These are phyloP conservation scores for Ceratobasidium sp. DNA, from an alignment of 1,284 basidiomycete species.

Conservation along the genomic window DNA sequence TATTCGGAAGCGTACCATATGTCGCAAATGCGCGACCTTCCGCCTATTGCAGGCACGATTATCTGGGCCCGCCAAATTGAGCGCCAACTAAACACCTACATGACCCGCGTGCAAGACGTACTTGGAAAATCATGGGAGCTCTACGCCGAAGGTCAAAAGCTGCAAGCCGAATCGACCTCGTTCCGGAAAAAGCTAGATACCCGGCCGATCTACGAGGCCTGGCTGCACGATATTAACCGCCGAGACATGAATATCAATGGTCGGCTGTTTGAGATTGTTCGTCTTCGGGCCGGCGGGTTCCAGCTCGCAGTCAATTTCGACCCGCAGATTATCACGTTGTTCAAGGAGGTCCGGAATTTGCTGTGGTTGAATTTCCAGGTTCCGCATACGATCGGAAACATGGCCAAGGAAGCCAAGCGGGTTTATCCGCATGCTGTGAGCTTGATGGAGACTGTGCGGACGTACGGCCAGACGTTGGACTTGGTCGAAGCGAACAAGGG, in stretches of 20 bases:
- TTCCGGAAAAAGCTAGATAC: slow-evolving; percentile 98
- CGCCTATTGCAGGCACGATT: slow-evolving; percentile 96
- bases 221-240: slow-evolving; percentile 93
- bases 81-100: slow-evolving; percentile 93
- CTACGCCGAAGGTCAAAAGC: slow-evolving; percentile 98
- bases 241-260: slow-evolving; percentile 92
- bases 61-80: slow-evolving; percentile 99
- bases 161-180: slow-evolving; percentile 88
- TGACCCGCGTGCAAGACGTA: slow-evolving; percentile 99
- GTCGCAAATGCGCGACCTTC: slow-evolving; percentile 97
- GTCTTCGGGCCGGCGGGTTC: slow-evolving; percentile 79
- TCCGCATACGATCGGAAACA: slow-evolving; percentile 91
- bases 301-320: slow-evolving; percentile 97
- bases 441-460: slow-evolving; percentile 97
- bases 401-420: slow-evolving; percentile 97
- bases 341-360: slow-evolving; percentile 97
- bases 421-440: slow-evolving; percentile 98
- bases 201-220: slow-evolving; percentile 91
- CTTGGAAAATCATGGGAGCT: slow-evolving; percentile 98
- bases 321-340: slow-evolving; percentile 95
- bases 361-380: slow-evolving; percentile 96
- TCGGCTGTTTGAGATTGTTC: slow-evolving; percentile 94
- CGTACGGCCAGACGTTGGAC: slow-evolving; percentile 93
- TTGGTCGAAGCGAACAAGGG: slow-evolving; percentile 88
- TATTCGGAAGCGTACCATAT: slow-evolving; percentile 97